These are phyloP conservation scores for Penicillium manginii DNA, from an alignment of 495 filamentous ascomycete species.

Conservation along the genomic window DNA sequence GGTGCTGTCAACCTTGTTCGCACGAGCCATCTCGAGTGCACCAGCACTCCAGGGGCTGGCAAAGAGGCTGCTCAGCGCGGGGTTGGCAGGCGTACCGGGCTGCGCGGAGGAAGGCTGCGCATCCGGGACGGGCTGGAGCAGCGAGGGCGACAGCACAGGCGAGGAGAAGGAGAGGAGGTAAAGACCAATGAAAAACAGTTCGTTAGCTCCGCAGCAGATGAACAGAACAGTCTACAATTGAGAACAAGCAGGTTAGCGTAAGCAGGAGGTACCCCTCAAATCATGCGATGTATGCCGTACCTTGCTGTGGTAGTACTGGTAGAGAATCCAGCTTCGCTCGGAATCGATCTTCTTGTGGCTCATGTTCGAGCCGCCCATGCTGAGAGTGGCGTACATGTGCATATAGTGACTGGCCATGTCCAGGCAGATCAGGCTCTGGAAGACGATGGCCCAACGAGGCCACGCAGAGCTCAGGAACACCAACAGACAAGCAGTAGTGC, in stretches of 20 bases:
- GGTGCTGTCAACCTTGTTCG: conserved; percentile 88
- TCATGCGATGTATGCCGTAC: conserved; percentile 45
- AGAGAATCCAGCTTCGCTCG: conserved; percentile 69
- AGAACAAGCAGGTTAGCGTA: neutral
- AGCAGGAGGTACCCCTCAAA: neutral
- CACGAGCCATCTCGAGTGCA: conserved; percentile 87
- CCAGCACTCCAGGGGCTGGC: conserved; percentile 85
- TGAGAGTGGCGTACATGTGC: conserved; percentile 92
- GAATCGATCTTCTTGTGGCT: conserved; percentile 94
- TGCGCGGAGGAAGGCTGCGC: conserved; percentile 58
- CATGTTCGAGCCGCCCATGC: conserved; percentile 74
- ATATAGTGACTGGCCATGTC: conserved; percentile 97
- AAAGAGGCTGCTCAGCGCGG: conserved; percentile 69
- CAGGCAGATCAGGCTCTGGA: conserved; percentile 88
- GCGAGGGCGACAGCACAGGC: conserved; percentile 79
- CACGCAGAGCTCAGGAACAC: conserved; percentile 92
- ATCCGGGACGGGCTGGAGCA: conserved; percentile 59
- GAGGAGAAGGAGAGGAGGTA: conserved; percentile 97
- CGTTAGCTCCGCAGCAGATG: conserved; percentile 86
- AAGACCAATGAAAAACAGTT: conserved; percentile 94
- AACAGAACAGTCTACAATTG: conserved; percentile 80
- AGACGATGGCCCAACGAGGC: conserved; percentile 88
- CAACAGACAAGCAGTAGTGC: conserved; percentile 90
- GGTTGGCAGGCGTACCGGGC: conserved; percentile 67
- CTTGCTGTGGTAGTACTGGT: conserved; percentile 95